Evolutionary conservation across 1,139 yeast species (phyloP).

Genomic region (Geotrichum reessii): DNA sequence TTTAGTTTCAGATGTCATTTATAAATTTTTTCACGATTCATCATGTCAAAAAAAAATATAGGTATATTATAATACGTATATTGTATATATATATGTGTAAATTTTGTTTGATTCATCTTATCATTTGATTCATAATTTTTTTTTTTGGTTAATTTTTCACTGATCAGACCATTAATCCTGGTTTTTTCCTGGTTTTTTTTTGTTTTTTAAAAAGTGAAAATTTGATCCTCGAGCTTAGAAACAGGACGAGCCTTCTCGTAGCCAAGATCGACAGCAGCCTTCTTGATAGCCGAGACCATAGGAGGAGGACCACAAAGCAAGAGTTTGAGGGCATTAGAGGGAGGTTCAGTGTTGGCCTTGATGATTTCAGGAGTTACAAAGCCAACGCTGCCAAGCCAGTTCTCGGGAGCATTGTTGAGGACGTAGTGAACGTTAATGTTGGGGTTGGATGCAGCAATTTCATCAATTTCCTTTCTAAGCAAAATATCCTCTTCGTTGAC

Average conservation of each 20-base stretch:
- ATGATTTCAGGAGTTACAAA: conserved; percentile 71
- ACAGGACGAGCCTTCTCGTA: conserved; percentile 81
- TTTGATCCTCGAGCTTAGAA: conserved; percentile 83
- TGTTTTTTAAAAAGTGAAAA: conserved; percentile 58
- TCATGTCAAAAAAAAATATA: no score
- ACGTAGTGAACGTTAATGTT: conserved; percentile 67
- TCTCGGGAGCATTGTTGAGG: conserved; percentile 61
- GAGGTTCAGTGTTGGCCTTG: conserved; percentile 55
- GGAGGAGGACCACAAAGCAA: conserved; percentile 92
- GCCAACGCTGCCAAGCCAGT: conserved; percentile 75
- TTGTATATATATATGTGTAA: no score
- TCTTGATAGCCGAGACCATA: conserved; percentile 69
- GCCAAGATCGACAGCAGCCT: conserved; percentile 67
- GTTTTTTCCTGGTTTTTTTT: no score
- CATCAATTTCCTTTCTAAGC: conserved; percentile 72
- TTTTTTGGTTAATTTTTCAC: no score
- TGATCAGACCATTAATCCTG: no score
- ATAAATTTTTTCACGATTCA: no score
- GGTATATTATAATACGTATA: no score
- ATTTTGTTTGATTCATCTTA: not conserved
- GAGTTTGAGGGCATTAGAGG: conserved; percentile 55
- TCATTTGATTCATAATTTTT: not conserved
- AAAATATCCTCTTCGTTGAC: conserved; percentile 73
- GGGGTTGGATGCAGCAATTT: conserved; percentile 53
- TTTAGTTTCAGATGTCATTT: no score